Evolutionary conservation across 306 rosid species (phyloP).

Genomic region (Lablab purpureus): DNA sequence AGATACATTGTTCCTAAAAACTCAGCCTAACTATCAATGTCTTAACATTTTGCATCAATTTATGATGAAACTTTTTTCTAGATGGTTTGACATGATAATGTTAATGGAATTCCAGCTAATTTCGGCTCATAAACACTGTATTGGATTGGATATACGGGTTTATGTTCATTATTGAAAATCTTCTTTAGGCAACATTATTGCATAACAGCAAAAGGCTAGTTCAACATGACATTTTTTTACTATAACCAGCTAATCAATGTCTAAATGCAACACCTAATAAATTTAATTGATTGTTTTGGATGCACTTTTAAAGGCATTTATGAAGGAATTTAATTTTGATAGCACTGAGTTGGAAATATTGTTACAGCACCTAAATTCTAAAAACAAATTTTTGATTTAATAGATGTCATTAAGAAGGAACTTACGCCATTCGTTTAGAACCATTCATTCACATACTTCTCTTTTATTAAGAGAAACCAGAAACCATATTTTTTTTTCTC

Average conservation of each 20-base stretch:
- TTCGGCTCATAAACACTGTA: not conserved
- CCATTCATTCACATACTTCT: too few relatives aligned
- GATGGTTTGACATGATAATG: not conserved
- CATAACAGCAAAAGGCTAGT: slow-evolving; percentile 1
- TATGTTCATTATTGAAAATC: slow-evolving; percentile 13
- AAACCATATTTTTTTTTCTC: too few relatives aligned
- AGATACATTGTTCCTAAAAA: too few relatives aligned
- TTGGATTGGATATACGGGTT: not conserved
- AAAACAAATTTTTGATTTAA: not conserved
- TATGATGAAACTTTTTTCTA: not conserved
- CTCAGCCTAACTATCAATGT: slow-evolving; percentile 4
- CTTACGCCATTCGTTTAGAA: too few relatives aligned
- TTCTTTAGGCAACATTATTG: slow-evolving; percentile 23
- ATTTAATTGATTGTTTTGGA: not conserved
- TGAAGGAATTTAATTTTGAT: not conserved
- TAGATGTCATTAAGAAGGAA: not conserved
- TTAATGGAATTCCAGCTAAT: slow-evolving; percentile 2
- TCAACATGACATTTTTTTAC: not conserved
- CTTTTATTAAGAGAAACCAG: too few relatives aligned
- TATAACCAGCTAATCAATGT: not conserved
- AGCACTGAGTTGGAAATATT: not conserved
- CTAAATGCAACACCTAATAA: not conserved
- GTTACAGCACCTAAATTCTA: not conserved
- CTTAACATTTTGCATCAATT: slow-evolving; percentile 3
- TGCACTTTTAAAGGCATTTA: not conserved